Evolutionary conservation across 129 eudicot genomes (phyloP).

Genomic region (Flaveria ramosissima): DNA sequence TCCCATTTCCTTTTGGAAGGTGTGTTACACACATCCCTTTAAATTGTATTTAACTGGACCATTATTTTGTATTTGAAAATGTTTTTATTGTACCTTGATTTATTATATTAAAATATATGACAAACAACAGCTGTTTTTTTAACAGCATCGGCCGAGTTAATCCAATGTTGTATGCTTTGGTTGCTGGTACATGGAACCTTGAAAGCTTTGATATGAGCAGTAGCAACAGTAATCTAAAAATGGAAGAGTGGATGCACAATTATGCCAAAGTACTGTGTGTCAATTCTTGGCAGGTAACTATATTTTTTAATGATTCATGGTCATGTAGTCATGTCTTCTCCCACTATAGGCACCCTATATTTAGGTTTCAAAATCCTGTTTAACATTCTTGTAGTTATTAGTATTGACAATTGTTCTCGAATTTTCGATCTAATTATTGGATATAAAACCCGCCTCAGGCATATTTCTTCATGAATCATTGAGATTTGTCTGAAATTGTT

Average conservation of each 20-base stretch:
- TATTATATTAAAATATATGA: neutral
- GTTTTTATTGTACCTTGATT: neutral
- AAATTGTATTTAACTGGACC: neutral
- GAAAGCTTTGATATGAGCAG: constrained; percentile 35
- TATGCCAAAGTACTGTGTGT: constrained; percentile 78
- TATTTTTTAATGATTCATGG: neutral
- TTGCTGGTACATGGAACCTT: constrained; percentile 65
- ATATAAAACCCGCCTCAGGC: neutral
- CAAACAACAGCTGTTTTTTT: neutral
- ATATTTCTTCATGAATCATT: neutral
- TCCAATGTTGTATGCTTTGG: constrained; percentile 73
- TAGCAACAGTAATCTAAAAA: constrained; percentile 28
- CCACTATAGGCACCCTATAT: neutral
- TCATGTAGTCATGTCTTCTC: neutral
- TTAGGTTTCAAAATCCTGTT: neutral
- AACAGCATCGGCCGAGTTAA: constrained; percentile 89
- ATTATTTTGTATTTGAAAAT: neutral
- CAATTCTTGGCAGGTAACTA: constrained; percentile 94
- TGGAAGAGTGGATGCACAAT: constrained; percentile 64
- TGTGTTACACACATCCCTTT: constrained; percentile 40
- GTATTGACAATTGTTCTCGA: neutral
- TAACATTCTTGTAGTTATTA: neutral
- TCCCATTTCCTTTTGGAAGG: constrained; percentile 99
- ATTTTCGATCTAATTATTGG: neutral
- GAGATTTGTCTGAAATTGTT: constrained; percentile 2